Base-by-base conservation (phyloP, 371 early-diverging fungal species). In the Rhizomucor pusillus region DNA sequence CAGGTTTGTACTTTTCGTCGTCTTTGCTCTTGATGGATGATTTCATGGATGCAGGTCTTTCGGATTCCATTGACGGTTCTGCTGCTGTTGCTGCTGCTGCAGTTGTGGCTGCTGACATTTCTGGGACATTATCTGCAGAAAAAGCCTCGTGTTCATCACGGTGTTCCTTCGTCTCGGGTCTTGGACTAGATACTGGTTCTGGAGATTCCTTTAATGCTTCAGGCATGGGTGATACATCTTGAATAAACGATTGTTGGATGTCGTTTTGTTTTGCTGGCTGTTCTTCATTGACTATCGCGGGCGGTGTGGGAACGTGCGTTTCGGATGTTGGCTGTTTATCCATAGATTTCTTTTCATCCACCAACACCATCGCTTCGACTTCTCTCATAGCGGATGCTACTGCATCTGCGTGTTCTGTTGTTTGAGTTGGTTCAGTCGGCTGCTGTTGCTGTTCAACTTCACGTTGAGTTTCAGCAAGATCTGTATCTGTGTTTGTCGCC, bases 301-400 rank as follows among this genome's bases (percentile, higher is more conserved):
- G n/a, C n/a, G n/a, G n/a, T 29, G 29, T 7, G 29, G 29, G 29
- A 29, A 29, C 29, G 29, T 29, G 5, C 7, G 29, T 29, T 29
- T 5, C 29, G 7, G 29, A 29, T 29, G 3, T 29, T 29, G 29
- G 7, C 29, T 29, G 29, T 29, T 29, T 3, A 29, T 29, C 7
- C 29, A 7, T 29, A 29, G 29, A 29, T 7, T 29, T 29, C 25
- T 22, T 37, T 6, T 51, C 24, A 7, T 51, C 51, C 12, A 41
- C 44, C 13, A 19, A 23, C 13, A 61, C 40, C 56, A 61, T 50
- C 4, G 50, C 48, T 23, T 61, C 61, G 20, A 61, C 47, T 43
- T 61, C 56, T 36, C 52, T 39, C 46, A 61, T 54, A 9, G 56
- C 61, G 20, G 39, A 45, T 4, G 54, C 47, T 22, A 57, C 47